Percentiles rank a stretch among this genome's conserved stretches.
Conservation (phyloP, 2,329 filamentous ascomycete genomes). For the Cladosporium sp. region DNA sequence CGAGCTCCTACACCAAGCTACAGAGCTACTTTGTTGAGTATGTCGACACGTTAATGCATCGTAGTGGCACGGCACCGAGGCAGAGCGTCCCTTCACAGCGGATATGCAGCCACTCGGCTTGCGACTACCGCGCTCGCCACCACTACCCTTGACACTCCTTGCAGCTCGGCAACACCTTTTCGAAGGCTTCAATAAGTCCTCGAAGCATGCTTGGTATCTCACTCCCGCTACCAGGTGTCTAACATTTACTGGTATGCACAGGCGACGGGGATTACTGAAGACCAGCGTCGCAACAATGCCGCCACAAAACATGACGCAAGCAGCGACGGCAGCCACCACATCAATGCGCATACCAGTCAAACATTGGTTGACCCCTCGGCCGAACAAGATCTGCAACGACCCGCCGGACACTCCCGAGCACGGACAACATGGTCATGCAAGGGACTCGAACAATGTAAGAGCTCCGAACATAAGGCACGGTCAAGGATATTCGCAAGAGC, state of each 20-base stretch:
- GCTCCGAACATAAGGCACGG: not conserved
- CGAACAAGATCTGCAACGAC: not conserved
- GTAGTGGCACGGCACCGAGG: not conserved
- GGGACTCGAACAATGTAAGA: constrained; percentile 1
- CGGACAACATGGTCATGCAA: not conserved
- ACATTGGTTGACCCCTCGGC: not conserved
- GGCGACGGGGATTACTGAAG: not conserved
- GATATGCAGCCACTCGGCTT: not conserved
- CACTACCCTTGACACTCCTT: not conserved
- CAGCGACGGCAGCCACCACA: not conserved
- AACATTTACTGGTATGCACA: not conserved
- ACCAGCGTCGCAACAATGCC: not conserved
- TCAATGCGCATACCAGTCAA: not conserved
- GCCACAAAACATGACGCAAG: not conserved
- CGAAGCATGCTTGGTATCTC: not conserved
- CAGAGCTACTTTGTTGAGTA: not conserved
- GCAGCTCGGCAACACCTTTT: not conserved
- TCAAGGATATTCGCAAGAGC: not conserved
- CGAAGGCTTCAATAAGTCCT: not conserved
- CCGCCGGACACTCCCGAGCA: not conserved
- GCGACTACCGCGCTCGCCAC: not conserved
- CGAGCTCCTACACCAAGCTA: not conserved
- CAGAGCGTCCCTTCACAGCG: not conserved
- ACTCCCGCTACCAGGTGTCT: not conserved
- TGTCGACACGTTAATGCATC: not conserved